Conservation (phyloP, 768 basidiomycete genomes). For the Dioszegia aurantiaca region DNA sequence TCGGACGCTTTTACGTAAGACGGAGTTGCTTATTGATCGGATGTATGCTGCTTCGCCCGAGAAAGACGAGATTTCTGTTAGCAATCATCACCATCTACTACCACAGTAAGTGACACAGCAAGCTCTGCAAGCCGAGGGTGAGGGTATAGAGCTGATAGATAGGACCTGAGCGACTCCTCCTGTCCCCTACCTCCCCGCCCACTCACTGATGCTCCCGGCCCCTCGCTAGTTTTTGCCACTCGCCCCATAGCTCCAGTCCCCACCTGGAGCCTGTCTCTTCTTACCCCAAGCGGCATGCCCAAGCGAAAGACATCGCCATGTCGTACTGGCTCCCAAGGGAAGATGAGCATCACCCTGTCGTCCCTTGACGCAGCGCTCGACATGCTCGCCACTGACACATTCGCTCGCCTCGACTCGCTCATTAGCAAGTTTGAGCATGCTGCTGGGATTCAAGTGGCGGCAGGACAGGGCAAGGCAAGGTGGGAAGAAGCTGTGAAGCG, state of each 20-base stretch:
- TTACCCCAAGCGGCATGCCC: constrained; percentile 23
- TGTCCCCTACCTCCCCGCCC: too few relatives aligned
- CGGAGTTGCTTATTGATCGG: too few relatives aligned
- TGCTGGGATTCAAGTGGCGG: constrained; percentile 32
- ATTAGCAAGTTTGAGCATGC: constrained; percentile 31
- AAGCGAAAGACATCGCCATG: constrained; percentile 33
- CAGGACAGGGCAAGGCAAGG: constrained; percentile 29
- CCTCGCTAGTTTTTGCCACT: constrained; percentile 1
- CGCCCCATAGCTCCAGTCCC: not conserved
- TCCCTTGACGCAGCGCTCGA: constrained; percentile 47
- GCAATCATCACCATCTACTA: too few relatives aligned
- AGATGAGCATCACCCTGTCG: constrained; percentile 18
- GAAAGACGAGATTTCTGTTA: too few relatives aligned
- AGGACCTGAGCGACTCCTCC: too few relatives aligned
- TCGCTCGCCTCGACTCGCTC: constrained; percentile 29
- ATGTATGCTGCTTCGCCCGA: too few relatives aligned
- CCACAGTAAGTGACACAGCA: too few relatives aligned
- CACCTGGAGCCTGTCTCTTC: not conserved
- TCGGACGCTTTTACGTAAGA: too few relatives aligned
- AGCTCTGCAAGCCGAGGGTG: too few relatives aligned
- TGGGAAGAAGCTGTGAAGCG: constrained; percentile 46
- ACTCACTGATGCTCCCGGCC: not conserved
- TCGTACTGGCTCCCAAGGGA: not conserved
- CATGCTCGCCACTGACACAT: constrained; percentile 44
- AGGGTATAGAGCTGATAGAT: too few relatives aligned